Conservation (phyloP, 2,329 filamentous ascomycete genomes). For the Beauveria medogensis region DNA sequence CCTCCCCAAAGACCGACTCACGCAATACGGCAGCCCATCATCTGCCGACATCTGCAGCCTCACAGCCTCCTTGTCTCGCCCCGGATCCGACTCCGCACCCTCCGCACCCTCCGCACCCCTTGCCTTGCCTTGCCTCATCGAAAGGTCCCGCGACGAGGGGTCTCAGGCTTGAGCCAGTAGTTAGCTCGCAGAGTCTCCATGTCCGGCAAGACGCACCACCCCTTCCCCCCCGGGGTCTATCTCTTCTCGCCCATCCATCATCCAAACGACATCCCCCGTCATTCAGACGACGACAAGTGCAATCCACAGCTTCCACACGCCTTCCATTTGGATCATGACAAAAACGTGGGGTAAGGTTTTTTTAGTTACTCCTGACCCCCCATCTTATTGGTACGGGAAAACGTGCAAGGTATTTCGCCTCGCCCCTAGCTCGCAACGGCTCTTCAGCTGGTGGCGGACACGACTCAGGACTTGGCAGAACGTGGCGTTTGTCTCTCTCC, state of each 20-base stretch:
- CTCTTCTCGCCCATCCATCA: neutral
- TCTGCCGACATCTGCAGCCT: too few species aligned
- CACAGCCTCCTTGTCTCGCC: too few species aligned
- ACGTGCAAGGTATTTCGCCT: neutral
- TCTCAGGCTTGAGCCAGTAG: too few species aligned
- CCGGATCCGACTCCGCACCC: too few species aligned
- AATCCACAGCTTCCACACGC: constrained; percentile 6
- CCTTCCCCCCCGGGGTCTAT: neutral
- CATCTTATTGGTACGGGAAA: too few species aligned
- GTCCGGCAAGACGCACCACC: neutral
- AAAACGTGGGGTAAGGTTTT: neutral
- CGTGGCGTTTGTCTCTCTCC: neutral
- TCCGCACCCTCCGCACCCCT: too few species aligned
- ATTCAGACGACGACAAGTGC: neutral
- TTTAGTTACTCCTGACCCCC: too few species aligned
- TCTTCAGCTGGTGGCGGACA: constrained; percentile 3
- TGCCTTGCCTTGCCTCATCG: too few species aligned
- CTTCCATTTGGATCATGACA: neutral
- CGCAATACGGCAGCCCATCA: too few species aligned
- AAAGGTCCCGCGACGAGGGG: too few species aligned
- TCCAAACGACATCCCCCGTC: neutral
- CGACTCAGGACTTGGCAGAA: neutral
- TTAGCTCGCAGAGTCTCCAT: neutral
- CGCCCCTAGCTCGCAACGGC: neutral
- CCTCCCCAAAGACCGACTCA: too few species aligned